Evolutionary conservation across 345 rosid species (phyloP).

Genomic region (Eucalyptus regnans): DNA sequence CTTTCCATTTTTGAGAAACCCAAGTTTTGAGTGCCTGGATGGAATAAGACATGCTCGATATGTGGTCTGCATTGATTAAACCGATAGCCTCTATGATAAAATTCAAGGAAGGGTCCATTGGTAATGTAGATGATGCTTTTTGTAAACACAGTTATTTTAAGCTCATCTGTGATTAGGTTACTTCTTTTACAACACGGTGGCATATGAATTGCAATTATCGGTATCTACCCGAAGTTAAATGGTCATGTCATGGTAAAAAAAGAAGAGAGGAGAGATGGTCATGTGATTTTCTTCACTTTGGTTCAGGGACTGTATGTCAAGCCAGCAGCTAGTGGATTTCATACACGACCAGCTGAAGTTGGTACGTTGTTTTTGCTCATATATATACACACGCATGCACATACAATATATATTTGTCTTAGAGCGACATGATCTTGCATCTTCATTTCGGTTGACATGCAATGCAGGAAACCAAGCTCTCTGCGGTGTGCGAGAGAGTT

Average conservation of each 20-base stretch:
- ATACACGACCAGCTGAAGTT: conserved; percentile 56
- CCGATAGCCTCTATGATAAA: not conserved
- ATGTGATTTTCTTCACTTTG: not conserved
- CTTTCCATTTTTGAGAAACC: not conserved
- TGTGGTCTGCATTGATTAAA: not conserved
- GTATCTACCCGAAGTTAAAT: not conserved
- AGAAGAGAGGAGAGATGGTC: not conserved
- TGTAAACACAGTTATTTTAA: not conserved
- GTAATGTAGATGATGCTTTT: not conserved
- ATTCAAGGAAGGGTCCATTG: not conserved
- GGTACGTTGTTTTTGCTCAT: conserved; percentile 18
- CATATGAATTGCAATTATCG: not conserved
- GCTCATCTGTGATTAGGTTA: not conserved
- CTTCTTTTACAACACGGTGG: not conserved
- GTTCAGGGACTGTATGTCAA: conserved; percentile 96
- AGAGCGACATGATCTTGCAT: not conserved
- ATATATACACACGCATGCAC: not conserved
- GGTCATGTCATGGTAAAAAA: not conserved
- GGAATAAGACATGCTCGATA: not conserved
- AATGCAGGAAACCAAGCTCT: conserved; percentile 75
- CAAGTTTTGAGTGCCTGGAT: not conserved
- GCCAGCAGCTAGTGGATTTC: conserved; percentile 93
- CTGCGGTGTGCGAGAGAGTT: conserved; percentile 70
- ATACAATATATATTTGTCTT: not conserved
- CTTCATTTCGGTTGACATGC: not conserved